A percentile compares a stretch with the other conserved stretches of the same genome.
These are phyloP conservation scores for Trypanosomatidae sp. DNA, from an alignment of 208 protist genomes.

Conservation along the genomic window DNA sequence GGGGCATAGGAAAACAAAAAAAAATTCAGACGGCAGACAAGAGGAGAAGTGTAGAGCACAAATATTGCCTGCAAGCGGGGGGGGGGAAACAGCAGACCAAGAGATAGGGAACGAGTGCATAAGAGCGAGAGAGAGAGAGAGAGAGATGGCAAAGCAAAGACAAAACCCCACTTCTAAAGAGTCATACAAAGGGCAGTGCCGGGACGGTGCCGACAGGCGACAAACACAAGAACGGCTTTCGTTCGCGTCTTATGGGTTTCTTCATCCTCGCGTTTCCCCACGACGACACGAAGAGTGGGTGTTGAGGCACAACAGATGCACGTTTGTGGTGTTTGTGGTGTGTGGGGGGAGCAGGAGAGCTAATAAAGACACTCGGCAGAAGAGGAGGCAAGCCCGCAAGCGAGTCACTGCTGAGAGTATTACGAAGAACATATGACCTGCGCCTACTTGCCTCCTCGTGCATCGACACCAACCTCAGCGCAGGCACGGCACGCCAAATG, in stretches of 20 bases:
- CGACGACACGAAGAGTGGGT: not conserved
- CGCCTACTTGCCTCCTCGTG: no score
- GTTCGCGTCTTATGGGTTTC: not conserved
- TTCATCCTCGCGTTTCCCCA: not conserved
- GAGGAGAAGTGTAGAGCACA: not conserved
- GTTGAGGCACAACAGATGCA: not conserved
- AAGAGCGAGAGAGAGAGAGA: not conserved
- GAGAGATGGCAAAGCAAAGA: not conserved
- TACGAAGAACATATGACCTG: not conserved
- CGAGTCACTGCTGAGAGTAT: not conserved
- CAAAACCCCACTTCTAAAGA: not conserved
- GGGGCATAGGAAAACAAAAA: not conserved
- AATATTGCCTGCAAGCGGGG: not conserved
- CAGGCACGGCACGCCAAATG: not conserved
- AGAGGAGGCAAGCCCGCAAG: not conserved
- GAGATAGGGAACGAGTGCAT: constrained; percentile 10
- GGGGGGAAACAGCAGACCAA: not conserved
- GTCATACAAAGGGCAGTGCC: not conserved
- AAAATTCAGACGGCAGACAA: not conserved
- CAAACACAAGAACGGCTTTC: not conserved
- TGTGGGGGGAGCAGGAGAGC: not conserved
- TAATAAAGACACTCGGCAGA: not conserved
- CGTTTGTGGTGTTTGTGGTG: not conserved
- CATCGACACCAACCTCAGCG: not conserved
- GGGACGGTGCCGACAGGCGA: not conserved